Evolutionary conservation across 1,284 basidiomycete genomes (phyloP), one percentile per base, ranked within the genome.

Genomic region (Peniophora sp.): DNA sequence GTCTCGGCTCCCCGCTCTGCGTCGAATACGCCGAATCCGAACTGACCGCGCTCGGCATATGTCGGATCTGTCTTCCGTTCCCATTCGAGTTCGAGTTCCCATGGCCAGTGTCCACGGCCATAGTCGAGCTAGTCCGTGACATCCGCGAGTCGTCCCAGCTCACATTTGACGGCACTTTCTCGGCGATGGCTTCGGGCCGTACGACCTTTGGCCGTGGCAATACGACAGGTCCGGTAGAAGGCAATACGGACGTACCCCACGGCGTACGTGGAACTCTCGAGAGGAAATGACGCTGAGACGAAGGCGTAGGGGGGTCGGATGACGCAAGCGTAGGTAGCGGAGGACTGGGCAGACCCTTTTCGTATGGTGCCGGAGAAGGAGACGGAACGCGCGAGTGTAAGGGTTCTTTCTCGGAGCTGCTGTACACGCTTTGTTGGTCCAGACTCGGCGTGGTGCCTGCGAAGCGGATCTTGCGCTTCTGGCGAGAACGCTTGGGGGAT

Each of bases 21-120:
- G 57, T 61, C 19, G 67, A 69, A 50, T 67, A 68, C 25, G 55
- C 54, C 10, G 67, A 69, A n/a, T 53, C 57, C 10, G 63, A 59
- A 53, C 65, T 65, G 44, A 63, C 52, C 6, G 59, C 59, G 2
- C 66, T 65, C 16, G 57, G 56, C 52, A 61, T 61, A 38, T 63
- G 62, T n/a, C 46, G 47, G 12, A 63, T 54, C 17, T 32, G 34
- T 3, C 51, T 45, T 12, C 36, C 19, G 9, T 50, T 45, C 32
- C 12, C 24, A 17, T 34, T 2, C 3, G 39, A n/a, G 45, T 16
- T n/a, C n/a, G n/a, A n/a, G n/a, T n/a, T n/a, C n/a, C n/a, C n/a
- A n/a, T n/a, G n/a, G n/a, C n/a, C 27, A 32, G 27, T 32, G 6
- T 32, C 27, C 27, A 32, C 27, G 27, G 27, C 27, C 27, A 35